Evolutionary conservation across 2,329 filamentous ascomycete species (phyloP), one percentile per base, ranked within the genome.

Genomic region (Thelonectria discophora): DNA sequence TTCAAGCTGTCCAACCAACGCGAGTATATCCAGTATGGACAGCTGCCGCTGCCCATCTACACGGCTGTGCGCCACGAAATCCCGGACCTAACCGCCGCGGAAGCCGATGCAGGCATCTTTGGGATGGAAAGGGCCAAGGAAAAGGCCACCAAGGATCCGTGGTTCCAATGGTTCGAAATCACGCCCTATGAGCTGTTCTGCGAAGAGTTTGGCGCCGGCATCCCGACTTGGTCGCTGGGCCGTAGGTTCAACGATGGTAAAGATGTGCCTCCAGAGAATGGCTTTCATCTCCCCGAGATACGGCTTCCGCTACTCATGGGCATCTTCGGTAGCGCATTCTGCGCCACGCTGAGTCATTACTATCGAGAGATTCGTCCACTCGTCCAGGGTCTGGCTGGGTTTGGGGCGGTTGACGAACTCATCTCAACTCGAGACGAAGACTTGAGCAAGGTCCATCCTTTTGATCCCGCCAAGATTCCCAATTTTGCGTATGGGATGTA

Each of bases 141-240:
- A 65, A 75, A 79, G 52, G 80, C 84, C 10, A 87, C 79, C 71
- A 82, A 84, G 62, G 90, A 96, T 72, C 85, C 93, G 2, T 98
- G 94, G 92, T 99, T 98, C 71, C 94, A 99, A 71, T 98, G 95
- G 94, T 97, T 95, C 69, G 95, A 99, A 73, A 90, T 94, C 71
- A 96, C 93, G 0, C 94, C 94, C 0, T 97, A 96, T 72, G 94
- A 98, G 75, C 90, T 97, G 74, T 97, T 95, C 76, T 97, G 93
- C 69, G 94, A 98, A 76, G 94, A 97, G 72, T 89, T 97, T 52
- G 85, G 86, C 21, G 93, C 94, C 2, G 94, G 95, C 3, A 97
- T 99, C 63, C 95, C 95, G 0, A 97, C 92, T 0, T 99, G 94
- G 93, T 92, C 93, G 7, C 81, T 98, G 61, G 95, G 95, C 3